A percentile compares a stretch with the other conserved stretches of the same genome.
Evolutionary conservation across 2,329 filamentous ascomycete genomes (phyloP).

Genomic region (Colletotrichum limetticola): DNA sequence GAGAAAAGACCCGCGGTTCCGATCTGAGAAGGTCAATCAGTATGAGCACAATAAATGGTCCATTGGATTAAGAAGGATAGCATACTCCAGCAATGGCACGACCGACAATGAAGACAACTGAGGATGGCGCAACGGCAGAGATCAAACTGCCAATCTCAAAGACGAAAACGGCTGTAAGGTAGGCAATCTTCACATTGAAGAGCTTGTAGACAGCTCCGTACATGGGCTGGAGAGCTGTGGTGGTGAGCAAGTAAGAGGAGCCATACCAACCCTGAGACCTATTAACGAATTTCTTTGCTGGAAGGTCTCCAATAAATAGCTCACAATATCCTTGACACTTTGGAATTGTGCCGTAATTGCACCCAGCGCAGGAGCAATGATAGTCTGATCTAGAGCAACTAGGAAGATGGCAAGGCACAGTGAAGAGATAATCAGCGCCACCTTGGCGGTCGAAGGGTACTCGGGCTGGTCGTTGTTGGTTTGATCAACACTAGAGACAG

Average conservation of each 20-base stretch:
- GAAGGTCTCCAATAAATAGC: too few species aligned
- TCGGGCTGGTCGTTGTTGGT: too few species aligned
- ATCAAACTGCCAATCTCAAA: conserved; percentile 56
- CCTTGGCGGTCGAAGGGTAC: conserved; percentile 38
- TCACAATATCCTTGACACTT: conserved; percentile 55
- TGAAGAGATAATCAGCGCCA: conserved; percentile 54
- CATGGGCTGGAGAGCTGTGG: conserved; percentile 60
- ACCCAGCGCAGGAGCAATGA: conserved; percentile 62
- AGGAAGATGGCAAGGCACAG: conserved; percentile 60
- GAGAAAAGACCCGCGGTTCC: conserved; percentile 63
- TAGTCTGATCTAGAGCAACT: conserved; percentile 63
- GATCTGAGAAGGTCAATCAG: conserved; percentile 39
- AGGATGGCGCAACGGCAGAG: conserved; percentile 56
- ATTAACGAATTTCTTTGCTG: too few species aligned
- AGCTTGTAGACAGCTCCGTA: conserved; percentile 63
- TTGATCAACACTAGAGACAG: too few species aligned
- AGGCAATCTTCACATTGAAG: conserved; percentile 60
- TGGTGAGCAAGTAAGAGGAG: conserved; percentile 59
- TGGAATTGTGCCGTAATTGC: conserved; percentile 59
- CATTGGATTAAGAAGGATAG: too few species aligned
- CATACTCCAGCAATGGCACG: conserved; percentile 57
- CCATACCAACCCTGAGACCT: conserved; percentile 58
- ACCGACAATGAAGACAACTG: conserved; percentile 62
- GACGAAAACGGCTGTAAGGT: conserved; percentile 53
- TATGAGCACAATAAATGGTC: too few species aligned